phyloP scores from a whole-genome alignment of 2,329 filamentous ascomycete genomes.

The Penicillium sp. region DNA sequence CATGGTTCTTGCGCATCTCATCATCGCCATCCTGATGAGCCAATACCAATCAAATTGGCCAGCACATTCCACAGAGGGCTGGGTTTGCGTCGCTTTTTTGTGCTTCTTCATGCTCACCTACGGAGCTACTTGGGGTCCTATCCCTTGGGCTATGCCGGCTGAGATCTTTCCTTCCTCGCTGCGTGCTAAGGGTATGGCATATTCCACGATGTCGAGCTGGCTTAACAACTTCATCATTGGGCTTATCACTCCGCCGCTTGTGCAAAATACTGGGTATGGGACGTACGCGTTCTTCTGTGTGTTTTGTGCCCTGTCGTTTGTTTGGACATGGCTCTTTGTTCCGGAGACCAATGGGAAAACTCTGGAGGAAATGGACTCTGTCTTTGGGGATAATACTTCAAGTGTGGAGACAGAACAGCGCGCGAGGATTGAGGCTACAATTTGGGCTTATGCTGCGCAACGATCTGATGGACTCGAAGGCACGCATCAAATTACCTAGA shows the following conservation, averaged over 20 bases:
- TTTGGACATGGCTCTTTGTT: slow-evolving; percentile 52
- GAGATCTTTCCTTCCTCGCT: slow-evolving; percentile 38
- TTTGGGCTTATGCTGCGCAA: background rate
- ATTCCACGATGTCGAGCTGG: slow-evolving; percentile 39
- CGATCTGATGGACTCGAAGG: background rate
- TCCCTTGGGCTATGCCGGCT: slow-evolving; percentile 39
- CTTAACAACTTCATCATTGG: slow-evolving; percentile 49
- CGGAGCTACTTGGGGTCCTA: slow-evolving; percentile 34
- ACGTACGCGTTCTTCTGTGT: slow-evolving; percentile 57
- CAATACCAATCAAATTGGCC: slow-evolving; percentile 22
- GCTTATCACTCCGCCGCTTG: slow-evolving; percentile 61
- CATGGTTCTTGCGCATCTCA: slow-evolving; percentile 30
- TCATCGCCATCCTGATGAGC: slow-evolving; percentile 29
- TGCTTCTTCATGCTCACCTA: slow-evolving; percentile 20
- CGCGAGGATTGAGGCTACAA: slow-evolving; percentile 5
- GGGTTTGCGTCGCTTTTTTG: slow-evolving; percentile 18
- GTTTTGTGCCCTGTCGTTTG: slow-evolving; percentile 48
- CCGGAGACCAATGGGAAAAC: slow-evolving; percentile 57
- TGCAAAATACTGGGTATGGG: slow-evolving; percentile 53
- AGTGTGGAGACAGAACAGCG: background rate
- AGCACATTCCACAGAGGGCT: slow-evolving; percentile 20
- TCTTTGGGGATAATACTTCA: slow-evolving; percentile 19
- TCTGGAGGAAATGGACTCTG: slow-evolving; percentile 53
- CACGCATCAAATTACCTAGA: background rate
- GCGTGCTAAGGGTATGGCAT: slow-evolving; percentile 39